Conservation (phyloP, 371 early-diverging fungal genomes). For the Mucor racemosus region DNA sequence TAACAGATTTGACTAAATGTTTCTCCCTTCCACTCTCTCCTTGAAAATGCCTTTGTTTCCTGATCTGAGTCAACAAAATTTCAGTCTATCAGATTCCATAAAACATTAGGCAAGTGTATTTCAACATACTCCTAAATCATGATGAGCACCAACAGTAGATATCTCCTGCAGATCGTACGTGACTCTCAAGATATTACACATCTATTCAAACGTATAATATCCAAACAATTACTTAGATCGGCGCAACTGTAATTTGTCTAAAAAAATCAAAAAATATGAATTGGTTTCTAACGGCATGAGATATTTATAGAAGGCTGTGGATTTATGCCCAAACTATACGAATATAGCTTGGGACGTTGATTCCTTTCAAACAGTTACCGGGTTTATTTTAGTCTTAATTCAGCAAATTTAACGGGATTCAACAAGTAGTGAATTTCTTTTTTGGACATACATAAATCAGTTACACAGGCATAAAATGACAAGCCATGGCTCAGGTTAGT, state of each 20-base stretch:
- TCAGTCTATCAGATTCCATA: neutral
- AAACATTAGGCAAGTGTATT: neutral
- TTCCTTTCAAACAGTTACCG: neutral
- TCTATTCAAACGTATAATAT: neutral
- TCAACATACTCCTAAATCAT: neutral
- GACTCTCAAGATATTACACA: neutral
- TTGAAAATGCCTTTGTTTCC: neutral
- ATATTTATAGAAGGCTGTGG: neutral
- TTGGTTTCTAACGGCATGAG: too few relatives aligned
- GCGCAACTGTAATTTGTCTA: neutral
- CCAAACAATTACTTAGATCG: neutral
- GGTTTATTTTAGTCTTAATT: neutral
- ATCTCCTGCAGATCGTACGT: slow-evolving; percentile 1
- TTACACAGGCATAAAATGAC: neutral
- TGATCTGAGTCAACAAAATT: neutral
- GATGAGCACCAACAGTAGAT: neutral
- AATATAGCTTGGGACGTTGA: neutral
- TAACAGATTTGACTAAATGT: neutral
- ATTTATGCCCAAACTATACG: neutral
- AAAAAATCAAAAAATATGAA: too few relatives aligned
- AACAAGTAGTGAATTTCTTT: neutral
- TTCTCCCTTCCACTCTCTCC: neutral
- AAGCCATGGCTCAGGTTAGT: neutral
- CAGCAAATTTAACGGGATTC: neutral
- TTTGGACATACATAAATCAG: neutral